phyloP scores from a whole-genome alignment of 257 asterid species.

The Striga asiatica region DNA sequence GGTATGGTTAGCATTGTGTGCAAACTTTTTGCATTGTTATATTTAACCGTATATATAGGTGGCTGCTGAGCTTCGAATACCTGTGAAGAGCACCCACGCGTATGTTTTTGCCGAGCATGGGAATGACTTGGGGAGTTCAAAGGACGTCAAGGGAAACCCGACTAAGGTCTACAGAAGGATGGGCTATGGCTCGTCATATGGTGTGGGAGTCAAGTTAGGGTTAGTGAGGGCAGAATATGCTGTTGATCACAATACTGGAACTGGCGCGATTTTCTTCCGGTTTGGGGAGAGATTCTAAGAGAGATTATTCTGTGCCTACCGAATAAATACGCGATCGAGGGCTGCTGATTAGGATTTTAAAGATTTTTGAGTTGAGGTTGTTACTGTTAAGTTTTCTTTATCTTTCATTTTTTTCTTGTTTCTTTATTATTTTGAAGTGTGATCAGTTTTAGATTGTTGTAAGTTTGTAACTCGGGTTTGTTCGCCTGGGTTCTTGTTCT shows the following conservation, averaged over 20 bases:
- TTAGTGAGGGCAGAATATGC: slow-evolving; percentile 50
- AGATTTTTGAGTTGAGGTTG: too few species aligned
- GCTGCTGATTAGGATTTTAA: too few species aligned
- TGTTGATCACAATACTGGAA: background rate
- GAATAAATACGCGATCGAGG: too few species aligned
- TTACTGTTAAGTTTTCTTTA: too few species aligned
- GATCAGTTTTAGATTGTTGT: too few species aligned
- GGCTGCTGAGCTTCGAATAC: slow-evolving; percentile 83
- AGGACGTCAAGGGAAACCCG: slow-evolving; percentile 91
- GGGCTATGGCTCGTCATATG: slow-evolving; percentile 91
- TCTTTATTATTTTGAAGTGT: too few species aligned
- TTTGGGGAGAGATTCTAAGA: background rate
- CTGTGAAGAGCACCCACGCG: slow-evolving; percentile 68
- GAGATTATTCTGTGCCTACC: too few species aligned
- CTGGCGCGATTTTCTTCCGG: background rate
- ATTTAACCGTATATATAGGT: slow-evolving; percentile 30
- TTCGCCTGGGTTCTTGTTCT: too few species aligned
- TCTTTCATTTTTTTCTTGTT: too few species aligned
- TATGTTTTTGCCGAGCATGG: slow-evolving; percentile 95
- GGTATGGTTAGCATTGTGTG: background rate
- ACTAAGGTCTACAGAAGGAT: slow-evolving; percentile 80
- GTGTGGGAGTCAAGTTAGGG: slow-evolving; percentile 80
- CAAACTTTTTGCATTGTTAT: background rate
- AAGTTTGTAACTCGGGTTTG: too few species aligned
- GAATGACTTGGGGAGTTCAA: slow-evolving; percentile 85